phyloP scores from a whole-genome alignment of 805 yeast genomes.

The Lipomyces oligophaga region DNA sequence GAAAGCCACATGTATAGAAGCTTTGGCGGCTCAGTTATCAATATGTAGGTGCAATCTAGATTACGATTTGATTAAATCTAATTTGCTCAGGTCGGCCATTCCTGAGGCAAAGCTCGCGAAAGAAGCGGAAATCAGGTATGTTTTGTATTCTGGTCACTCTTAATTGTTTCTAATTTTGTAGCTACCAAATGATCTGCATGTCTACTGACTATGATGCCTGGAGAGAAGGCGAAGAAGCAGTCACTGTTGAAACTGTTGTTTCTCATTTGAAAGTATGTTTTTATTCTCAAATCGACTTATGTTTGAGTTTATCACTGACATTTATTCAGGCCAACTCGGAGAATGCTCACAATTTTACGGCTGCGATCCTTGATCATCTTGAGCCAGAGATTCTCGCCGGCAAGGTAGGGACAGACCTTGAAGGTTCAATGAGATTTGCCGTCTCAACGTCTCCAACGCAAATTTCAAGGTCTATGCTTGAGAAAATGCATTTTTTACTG shows the following conservation, averaged over 20 bases:
- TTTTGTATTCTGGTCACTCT: not conserved
- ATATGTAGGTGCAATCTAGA: conserved; percentile 60
- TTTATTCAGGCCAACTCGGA: conserved; percentile 64
- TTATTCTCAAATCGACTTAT: not conserved
- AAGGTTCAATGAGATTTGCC: conserved; percentile 73
- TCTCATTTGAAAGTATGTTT: conserved; percentile 56
- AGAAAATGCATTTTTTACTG: conserved; percentile 79
- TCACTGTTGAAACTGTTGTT: conserved; percentile 95
- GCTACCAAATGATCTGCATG: conserved; percentile 97
- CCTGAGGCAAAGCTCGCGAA: conserved; percentile 98
- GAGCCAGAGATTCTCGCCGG: conserved; percentile 57
- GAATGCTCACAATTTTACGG: conserved; percentile 78
- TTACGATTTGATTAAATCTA: not conserved
- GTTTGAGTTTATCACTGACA: not conserved
- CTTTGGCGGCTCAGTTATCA: conserved; percentile 93
- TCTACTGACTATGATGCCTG: conserved; percentile 98
- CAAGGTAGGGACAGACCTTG: conserved; percentile 63
- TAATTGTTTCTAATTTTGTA: not conserved
- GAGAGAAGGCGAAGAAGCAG: conserved; percentile 94
- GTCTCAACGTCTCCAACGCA: conserved; percentile 75
- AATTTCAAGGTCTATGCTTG: conserved; percentile 65
- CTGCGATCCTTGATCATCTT: conserved; percentile 60
- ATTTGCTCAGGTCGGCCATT: conserved; percentile 54
- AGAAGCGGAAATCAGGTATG: conserved; percentile 85
- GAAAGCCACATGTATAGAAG: conserved; percentile 81